A percentile compares a stretch with the other conserved stretches of the same genome.
Conservation (phyloP, 1,139 yeast species). For the Yamadazyma taylorii region DNA sequence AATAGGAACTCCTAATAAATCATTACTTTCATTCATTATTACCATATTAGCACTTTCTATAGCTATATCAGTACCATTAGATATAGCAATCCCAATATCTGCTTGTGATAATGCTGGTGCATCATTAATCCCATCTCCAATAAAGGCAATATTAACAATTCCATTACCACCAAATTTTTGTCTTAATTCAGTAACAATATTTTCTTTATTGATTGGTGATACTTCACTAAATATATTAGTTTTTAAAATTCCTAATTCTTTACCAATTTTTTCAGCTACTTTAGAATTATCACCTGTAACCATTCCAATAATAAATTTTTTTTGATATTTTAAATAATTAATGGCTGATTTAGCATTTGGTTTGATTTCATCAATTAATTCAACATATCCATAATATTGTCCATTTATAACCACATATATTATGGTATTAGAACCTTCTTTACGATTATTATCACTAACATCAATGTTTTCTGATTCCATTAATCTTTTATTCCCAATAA, state of each 20-base stretch:
- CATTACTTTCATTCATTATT: slow-evolving; percentile 43
- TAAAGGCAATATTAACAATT: slow-evolving; percentile 65
- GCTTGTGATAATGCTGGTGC: slow-evolving; percentile 93
- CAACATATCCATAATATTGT: slow-evolving; percentile 60
- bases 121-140: slow-evolving; percentile 97
- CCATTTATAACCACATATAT: slow-evolving; percentile 54
- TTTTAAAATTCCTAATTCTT: slow-evolving; percentile 62
- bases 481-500: slow-evolving; percentile 59
- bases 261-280: slow-evolving; percentile 68
- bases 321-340: slow-evolving; percentile 45
- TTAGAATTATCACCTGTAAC: slow-evolving; percentile 82
- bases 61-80: slow-evolving; percentile 94
- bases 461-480: slow-evolving; percentile 25
- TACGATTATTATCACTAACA: slow-evolving; percentile 1
- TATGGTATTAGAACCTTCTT: slow-evolving; percentile 29
- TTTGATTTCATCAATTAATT: slow-evolving; percentile 69
- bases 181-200: slow-evolving; percentile 61
- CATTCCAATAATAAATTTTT: slow-evolving; percentile 74
- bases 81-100: slow-evolving; percentile 86
- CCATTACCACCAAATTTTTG: slow-evolving; percentile 30
- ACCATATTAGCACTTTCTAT: slow-evolving; percentile 95
- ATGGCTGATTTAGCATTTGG: slow-evolving; percentile 64
- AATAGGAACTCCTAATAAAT: slow-evolving; percentile 64
- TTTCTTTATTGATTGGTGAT: slow-evolving; percentile 75
- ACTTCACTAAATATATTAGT: slow-evolving; percentile 74